A percentile compares a stretch with the other conserved stretches of the same genome.
phyloP scores from a whole-genome alignment of 2,329 filamentous ascomycete genomes.

The Paecilomyces fulvus region DNA sequence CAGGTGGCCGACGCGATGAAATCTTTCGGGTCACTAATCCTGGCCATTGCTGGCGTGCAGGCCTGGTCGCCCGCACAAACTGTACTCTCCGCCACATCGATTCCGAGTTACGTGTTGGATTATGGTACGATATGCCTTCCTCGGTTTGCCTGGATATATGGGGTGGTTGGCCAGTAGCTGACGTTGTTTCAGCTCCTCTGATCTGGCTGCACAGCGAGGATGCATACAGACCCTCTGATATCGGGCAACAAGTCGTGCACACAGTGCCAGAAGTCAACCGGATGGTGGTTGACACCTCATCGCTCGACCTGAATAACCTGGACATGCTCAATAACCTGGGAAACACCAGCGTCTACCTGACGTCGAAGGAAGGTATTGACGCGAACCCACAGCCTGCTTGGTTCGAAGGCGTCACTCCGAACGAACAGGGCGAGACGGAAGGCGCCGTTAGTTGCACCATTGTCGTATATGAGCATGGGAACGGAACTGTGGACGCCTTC shows the following conservation, averaged over 20 bases:
- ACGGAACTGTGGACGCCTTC: conserved; percentile 48
- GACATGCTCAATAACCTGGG: conserved; percentile 38
- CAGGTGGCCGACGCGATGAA: neutral
- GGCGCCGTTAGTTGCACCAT: conserved; percentile 44
- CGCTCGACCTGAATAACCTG: conserved; percentile 42
- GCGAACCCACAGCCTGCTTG: conserved; percentile 34
- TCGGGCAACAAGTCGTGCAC: conserved; percentile 39
- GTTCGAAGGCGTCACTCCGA: conserved; percentile 47
- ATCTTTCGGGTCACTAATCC: neutral
- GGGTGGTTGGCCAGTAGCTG: neutral
- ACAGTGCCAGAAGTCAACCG: conserved; percentile 39
- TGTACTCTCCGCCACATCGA: conserved; percentile 8
- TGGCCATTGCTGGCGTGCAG: neutral
- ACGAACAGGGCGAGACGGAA: conserved; percentile 42
- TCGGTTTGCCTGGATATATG: neutral
- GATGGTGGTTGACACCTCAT: conserved; percentile 28
- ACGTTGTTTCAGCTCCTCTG: conserved; percentile 36
- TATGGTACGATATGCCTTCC: conserved; percentile 29
- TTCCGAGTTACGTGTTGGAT: conserved; percentile 38
- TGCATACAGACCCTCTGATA: conserved; percentile 42
- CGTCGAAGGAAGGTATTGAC: conserved; percentile 41
- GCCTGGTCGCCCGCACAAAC: neutral
- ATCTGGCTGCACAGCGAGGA: conserved; percentile 44
- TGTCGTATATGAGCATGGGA: conserved; percentile 50
- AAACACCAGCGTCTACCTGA: conserved; percentile 41